These are phyloP conservation scores for Stenogyne calaminthoides DNA, from an alignment of 305 asterid genomes.

Conservation along the genomic window DNA sequence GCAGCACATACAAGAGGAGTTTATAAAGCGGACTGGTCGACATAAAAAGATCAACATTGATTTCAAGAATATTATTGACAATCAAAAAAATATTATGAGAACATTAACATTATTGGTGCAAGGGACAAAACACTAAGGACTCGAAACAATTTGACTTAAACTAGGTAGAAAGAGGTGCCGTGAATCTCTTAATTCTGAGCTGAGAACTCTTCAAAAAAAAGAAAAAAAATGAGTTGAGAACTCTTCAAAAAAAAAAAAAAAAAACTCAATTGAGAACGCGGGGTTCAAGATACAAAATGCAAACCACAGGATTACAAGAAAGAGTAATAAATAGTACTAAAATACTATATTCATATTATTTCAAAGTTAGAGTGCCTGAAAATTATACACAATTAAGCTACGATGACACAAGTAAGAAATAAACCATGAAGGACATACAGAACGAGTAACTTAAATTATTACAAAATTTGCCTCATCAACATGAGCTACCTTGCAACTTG, in stretches of 20 bases:
- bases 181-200: not conserved
- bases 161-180: not conserved
- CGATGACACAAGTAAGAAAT: not conserved
- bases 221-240: too few relatives aligned
- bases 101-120: not conserved
- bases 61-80: not conserved
- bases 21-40: not conserved
- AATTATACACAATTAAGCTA: not conserved
- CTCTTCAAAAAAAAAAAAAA: too few relatives aligned
- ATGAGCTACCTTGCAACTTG: not conserved
- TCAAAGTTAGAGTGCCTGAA: not conserved
- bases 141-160: not conserved
- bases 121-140: not conserved
- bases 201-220: not conserved
- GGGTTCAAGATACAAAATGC: slow-evolving; percentile 6
- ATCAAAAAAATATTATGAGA: not conserved
- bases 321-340: not conserved
- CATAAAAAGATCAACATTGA: not conserved
- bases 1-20: not conserved
- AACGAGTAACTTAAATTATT: not conserved
- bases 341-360: not conserved
- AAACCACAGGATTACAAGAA: not conserved
- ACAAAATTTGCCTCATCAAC: not conserved
- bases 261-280: not conserved
- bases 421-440: not conserved